phyloP scores from a whole-genome alignment of 108 stramenopile genomes.

The Nitzschia sp. region DNA sequence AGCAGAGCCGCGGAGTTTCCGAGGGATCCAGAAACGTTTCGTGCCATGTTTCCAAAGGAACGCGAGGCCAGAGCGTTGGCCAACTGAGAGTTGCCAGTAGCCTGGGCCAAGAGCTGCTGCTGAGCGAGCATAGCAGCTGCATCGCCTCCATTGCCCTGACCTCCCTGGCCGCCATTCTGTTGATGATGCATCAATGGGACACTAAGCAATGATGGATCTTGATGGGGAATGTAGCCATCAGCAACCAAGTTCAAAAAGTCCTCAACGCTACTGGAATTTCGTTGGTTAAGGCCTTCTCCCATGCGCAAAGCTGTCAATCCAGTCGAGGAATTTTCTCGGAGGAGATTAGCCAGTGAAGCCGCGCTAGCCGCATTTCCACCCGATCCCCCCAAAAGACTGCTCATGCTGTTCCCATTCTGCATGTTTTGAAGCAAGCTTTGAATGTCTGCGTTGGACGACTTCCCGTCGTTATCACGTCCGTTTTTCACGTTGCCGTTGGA shows the following conservation, averaged over 20 bases:
- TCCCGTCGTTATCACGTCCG: neutral
- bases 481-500: slow-evolving; percentile 45
- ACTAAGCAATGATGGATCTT: slow-evolving; percentile 80
- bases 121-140: slow-evolving; percentile 39
- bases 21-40: slow-evolving; percentile 8
- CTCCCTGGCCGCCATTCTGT: slow-evolving; percentile 4
- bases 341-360: slow-evolving; percentile 60
- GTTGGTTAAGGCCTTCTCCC: slow-evolving; percentile 65
- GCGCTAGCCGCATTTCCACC: slow-evolving; percentile 33
- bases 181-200: slow-evolving; percentile 67
- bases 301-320: slow-evolving; percentile 73
- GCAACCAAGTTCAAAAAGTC: slow-evolving; percentile 88
- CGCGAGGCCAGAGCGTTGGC: slow-evolving; percentile 51
- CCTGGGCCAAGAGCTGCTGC: slow-evolving; percentile 53
- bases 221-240: slow-evolving; percentile 87
- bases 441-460: slow-evolving; percentile 53
- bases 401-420: slow-evolving; percentile 31
- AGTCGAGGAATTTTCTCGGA: slow-evolving; percentile 66
- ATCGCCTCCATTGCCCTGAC: neutral
- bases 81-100: slow-evolving; percentile 47
- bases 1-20: slow-evolving; percentile 16
- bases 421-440: slow-evolving; percentile 56
- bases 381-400: slow-evolving; percentile 32
- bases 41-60: slow-evolving; percentile 37
- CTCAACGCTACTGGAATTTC: slow-evolving; percentile 84